Base-by-base conservation (phyloP, 306 rosid genomes). In the Cucumis melo region DNA sequence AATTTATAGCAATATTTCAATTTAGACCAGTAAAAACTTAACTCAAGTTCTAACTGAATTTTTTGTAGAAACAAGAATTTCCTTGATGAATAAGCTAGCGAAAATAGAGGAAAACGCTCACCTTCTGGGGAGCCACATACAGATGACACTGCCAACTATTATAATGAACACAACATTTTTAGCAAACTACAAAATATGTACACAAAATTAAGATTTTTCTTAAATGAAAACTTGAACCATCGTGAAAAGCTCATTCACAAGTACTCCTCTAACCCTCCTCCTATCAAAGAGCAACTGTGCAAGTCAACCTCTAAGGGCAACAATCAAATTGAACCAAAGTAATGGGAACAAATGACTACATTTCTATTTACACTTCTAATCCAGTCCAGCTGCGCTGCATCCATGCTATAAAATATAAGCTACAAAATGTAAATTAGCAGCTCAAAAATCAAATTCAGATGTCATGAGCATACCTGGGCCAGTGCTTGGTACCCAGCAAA, bases 401-500 rank as follows among this genome's bases (percentile, higher is more conserved):
- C 75, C 75, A 48, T 71, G 75, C 59, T 15, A 39, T 8, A 14
- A 48, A 44, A 48, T 44, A 48, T 71, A 48, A 11, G 51, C 19
- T 51, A 53, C 29, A 48, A 59, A 71, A 48, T 3, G 21, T 2
- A 66, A 14, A 38, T n/a, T 21, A 68, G 75, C 41, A 44, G 23
- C 75, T 48, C 8, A 0, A 48, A 20, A 71, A 48, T 27, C 9
- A 48, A 57, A 71, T 8, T 27, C 65, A 76, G 48, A 60, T 38
- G 42, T 24, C 10, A 17, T 42, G 65, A 44, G 77, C 32, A 63
- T 84, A 94, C 99, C 97, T 92, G 96, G 78, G 99, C 99, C 77
- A 94, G 86, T 60, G 97, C 92, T 82, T 90, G 97, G 88, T 94
- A 94, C 77, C 99, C 99, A 12, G 97, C 97, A 81, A 94, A 94